phyloP scores from a whole-genome alignment of 2,329 filamentous ascomycete genomes.

The Bipolaris sorokiniana region DNA sequence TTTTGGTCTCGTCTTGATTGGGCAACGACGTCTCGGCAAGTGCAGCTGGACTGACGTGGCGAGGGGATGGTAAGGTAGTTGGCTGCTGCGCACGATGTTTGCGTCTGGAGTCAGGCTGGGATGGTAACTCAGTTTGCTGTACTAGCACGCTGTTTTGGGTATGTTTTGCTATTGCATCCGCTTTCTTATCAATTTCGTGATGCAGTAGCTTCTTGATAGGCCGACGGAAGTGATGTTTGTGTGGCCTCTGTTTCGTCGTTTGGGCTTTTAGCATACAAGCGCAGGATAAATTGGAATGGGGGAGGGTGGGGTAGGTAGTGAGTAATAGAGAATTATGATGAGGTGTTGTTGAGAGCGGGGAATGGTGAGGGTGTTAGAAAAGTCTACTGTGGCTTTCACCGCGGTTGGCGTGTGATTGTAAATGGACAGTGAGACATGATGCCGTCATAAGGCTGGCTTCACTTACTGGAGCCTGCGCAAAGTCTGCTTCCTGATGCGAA shows the following conservation, averaged over 20 bases:
- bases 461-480: slow-evolving; percentile 20
- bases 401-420: neutral
- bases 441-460: slow-evolving; percentile 4
- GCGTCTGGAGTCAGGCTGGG: neutral
- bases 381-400: neutral
- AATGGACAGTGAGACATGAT: neutral
- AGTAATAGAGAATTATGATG: no score
- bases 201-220: slow-evolving; percentile 10
- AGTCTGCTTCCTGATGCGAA: slow-evolving; percentile 29
- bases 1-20: neutral
- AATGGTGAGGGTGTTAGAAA: neutral
- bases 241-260: slow-evolving; percentile 8
- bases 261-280: neutral
- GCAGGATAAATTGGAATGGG: neutral
- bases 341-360: neutral
- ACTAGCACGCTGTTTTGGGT: neutral
- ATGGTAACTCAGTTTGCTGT: slow-evolving; percentile 11
- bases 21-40: slow-evolving; percentile 3
- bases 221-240: slow-evolving; percentile 4
- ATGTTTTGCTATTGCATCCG: neutral
- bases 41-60: slow-evolving; percentile 3
- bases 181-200: neutral
- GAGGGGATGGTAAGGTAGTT: neutral
- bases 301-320: neutral
- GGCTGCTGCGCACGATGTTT: slow-evolving; percentile 13